A percentile compares a stretch with the other conserved stretches of the same genome.
Evolutionary conservation across 352 stramenopile species (phyloP).

Genomic region (Sclerospora graminicola): DNA sequence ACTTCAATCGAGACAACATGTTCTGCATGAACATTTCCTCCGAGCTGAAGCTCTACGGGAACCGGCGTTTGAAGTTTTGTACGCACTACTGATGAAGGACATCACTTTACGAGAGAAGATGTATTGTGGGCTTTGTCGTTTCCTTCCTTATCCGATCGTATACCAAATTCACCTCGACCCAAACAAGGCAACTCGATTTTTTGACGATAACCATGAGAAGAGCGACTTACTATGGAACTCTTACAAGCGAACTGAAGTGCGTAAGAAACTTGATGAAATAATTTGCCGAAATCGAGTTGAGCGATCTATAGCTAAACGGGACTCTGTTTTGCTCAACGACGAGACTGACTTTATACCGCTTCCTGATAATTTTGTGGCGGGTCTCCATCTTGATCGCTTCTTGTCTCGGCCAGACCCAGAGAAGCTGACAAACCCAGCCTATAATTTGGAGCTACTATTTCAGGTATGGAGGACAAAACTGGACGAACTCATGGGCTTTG

Average conservation of each 20-base stretch:
- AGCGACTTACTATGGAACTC: conserved; percentile 81
- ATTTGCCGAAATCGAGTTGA: conserved; percentile 72
- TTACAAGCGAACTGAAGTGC: conserved; percentile 58
- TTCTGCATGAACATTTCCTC: conserved; percentile 75
- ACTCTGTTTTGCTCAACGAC: conserved; percentile 66
- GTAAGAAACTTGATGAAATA: conserved; percentile 62
- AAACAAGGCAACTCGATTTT: conserved; percentile 57
- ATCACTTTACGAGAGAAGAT: conserved; percentile 54
- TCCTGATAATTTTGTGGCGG: conserved; percentile 58
- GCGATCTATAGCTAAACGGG: conserved; percentile 59
- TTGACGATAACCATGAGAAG: conserved; percentile 79
- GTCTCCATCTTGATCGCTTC: conserved; percentile 68
- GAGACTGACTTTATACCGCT: conserved; percentile 48
- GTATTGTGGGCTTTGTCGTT: conserved; percentile 59
- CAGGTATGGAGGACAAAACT: conserved; percentile 58
- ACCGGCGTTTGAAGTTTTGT: conserved; percentile 75
- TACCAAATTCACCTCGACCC: conserved; percentile 79
- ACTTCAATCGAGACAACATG: conserved; percentile 67
- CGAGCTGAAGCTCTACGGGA: conserved; percentile 61
- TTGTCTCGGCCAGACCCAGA: conserved; percentile 58
- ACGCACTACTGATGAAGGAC: conserved; percentile 67
- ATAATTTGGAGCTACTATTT: conserved; percentile 73
- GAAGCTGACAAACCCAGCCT: conserved; percentile 60
- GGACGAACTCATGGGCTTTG: conserved; percentile 40
- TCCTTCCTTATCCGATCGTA: conserved; percentile 72